Percentiles rank a stretch among this genome's conserved stretches.
phyloP scores from a whole-genome alignment of 768 basidiomycete genomes.

The Calvatia gigantea region DNA sequence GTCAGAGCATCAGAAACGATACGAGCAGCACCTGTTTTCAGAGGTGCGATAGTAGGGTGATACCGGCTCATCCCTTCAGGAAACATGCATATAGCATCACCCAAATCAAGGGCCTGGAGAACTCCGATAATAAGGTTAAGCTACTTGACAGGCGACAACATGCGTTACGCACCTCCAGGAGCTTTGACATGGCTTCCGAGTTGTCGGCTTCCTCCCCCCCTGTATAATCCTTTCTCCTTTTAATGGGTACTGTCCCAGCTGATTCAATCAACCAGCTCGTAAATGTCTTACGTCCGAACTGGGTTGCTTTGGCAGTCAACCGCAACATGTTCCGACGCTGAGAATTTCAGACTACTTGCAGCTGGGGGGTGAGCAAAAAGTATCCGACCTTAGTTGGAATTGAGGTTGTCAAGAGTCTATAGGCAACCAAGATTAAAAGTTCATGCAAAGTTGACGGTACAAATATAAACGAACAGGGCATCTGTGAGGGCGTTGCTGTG shows the following conservation, averaged over 20 bases:
- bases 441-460: not conserved
- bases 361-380: not conserved
- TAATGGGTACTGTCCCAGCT: constrained; percentile 82
- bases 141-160: constrained; percentile 1
- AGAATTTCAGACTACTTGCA: not conserved
- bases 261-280: constrained; percentile 90
- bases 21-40: constrained; percentile 87
- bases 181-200: constrained; percentile 58
- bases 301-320: constrained; percentile 84
- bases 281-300: constrained; percentile 80
- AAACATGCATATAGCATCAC: constrained; percentile 80
- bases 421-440: too few species aligned
- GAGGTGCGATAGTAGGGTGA: constrained; percentile 81
- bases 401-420: constrained; percentile 68
- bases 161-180: constrained; percentile 54
- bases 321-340: constrained; percentile 79
- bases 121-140: constrained; percentile 7
- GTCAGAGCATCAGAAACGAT: constrained; percentile 76
- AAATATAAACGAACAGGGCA: constrained; percentile 57
- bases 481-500: constrained; percentile 87
- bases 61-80: constrained; percentile 87
- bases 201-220: constrained; percentile 58
- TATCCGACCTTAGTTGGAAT: constrained; percentile 61
- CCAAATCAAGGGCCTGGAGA: constrained; percentile 63
- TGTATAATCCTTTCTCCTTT: constrained; percentile 66